Base-by-base conservation (phyloP, 163 green algal genomes). In the Chlorella variabilis region DNA sequence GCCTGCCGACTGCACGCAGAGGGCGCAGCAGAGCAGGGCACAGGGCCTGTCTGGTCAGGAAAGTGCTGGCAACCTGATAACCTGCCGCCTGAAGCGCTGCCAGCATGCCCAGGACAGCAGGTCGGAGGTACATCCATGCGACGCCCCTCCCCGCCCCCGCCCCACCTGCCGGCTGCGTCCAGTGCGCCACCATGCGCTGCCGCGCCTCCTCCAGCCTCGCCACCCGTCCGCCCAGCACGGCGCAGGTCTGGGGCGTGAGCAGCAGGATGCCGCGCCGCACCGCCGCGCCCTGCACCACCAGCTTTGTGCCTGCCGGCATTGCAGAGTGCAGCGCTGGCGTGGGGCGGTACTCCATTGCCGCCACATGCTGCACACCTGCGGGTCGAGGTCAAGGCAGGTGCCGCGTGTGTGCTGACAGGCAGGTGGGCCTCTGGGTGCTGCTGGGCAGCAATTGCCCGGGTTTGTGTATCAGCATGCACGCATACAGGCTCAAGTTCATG, bases 201-300 rank as follows among this genome's bases (percentile, higher is more conserved):
- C 83, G 68, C 18, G 83, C 81, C 9, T 65, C 48, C 65, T 92
- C 85, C 61, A 93, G 67, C 18, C 39, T 62, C 1, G 88, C 38
- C 29, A 92, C 89, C 48, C 68, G 18, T 1, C 89, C 89, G 5
- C 89, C 89, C 31, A 92, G 81, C 45, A 91, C 68, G 2, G 25
- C 56, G 7, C 78, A 75, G 36, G 78, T 87, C 7, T 83, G 61
- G 13, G 84, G 82, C 7, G n/a, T 78, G 4, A 93, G 82, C n/a
- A 92, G 74, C 33, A 91, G 31, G 39, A 84, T 80, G 54, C 89
- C 89, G 17, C 80, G 71, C 23, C 74, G 66, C 29, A 92, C 54
- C 3, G 48, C 51, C 25, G 73, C 62, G 39, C 82, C 54, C 13
- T 48, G 83, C 23, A 90, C 38, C 6, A 79, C 54, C 41, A 92